Conservation (phyloP, 2,329 filamentous ascomycete genomes). For the Colletotrichum simmondsii region DNA sequence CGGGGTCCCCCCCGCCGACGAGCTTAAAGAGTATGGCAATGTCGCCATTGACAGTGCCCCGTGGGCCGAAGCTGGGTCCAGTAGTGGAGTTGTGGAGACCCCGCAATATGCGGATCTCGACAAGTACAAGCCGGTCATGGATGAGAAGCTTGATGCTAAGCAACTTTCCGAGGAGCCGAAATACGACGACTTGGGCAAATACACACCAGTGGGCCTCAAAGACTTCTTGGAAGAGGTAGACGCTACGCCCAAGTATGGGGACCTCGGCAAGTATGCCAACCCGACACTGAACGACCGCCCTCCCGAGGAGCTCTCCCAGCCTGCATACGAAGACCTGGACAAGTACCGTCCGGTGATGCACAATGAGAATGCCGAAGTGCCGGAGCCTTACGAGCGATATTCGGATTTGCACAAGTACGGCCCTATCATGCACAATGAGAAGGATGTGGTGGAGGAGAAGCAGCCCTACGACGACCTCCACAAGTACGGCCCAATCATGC, state of each 20-base stretch:
- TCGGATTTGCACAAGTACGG: constrained; percentile 37
- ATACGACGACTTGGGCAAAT: constrained; percentile 55
- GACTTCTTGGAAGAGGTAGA: constrained; percentile 15
- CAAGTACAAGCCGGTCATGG: constrained; percentile 48
- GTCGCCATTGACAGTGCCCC: constrained; percentile 43
- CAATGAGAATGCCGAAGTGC: constrained; percentile 43
- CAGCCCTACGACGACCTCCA: constrained; percentile 52
- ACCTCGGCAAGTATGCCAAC: constrained; percentile 46
- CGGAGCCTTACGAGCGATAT: constrained; percentile 30
- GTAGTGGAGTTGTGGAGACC: constrained; percentile 30
- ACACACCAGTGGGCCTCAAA: constrained; percentile 43
- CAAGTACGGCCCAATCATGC: constrained; percentile 42
- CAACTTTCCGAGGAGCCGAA: constrained; percentile 36
- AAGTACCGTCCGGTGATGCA: constrained; percentile 46
- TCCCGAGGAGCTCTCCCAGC: constrained; percentile 38
- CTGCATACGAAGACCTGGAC: constrained; percentile 48
- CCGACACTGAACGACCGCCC: constrained; percentile 28
- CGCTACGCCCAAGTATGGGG: constrained; percentile 43
- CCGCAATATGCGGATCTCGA: constrained; percentile 41
- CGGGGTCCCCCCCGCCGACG: constrained; percentile 45
- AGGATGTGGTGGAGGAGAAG: constrained; percentile 48
- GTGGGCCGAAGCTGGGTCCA: constrained; percentile 32
- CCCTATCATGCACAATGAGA: constrained; percentile 43
- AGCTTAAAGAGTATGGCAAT: constrained; percentile 48
- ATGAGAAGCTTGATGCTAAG: constrained; percentile 40